phyloP scores from a whole-genome alignment of 768 basidiomycete species.

The Pisolithus microcarpus region DNA sequence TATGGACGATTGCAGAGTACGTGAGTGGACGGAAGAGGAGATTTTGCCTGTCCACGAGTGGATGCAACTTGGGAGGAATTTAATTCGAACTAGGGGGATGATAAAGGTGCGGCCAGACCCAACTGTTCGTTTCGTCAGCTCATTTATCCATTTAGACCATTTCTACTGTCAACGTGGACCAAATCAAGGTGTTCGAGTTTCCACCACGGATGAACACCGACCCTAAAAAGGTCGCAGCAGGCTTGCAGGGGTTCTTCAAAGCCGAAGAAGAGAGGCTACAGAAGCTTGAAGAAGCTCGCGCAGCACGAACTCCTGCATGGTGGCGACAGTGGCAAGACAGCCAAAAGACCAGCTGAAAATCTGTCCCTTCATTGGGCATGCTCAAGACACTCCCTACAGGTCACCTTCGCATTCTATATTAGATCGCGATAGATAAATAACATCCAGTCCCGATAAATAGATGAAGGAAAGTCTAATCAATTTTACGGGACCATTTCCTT shows the following conservation, averaged over 20 bases:
- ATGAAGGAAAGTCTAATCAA: conserved; percentile 42
- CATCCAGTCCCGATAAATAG: conserved; percentile 9
- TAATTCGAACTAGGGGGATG: conserved; percentile 21
- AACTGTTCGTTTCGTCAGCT: not conserved
- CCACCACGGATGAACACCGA: conserved; percentile 8
- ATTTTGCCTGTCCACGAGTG: conserved; percentile 28
- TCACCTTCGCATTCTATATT: not conserved
- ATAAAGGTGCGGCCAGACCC: conserved; percentile 16
- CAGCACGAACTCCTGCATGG: conserved; percentile 19
- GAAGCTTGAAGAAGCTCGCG: conserved; percentile 20
- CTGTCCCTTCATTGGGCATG: not conserved
- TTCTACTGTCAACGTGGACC: conserved; percentile 9
- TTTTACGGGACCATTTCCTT: conserved; percentile 68
- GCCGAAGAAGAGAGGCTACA: conserved; percentile 13
- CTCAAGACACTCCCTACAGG: not conserved
- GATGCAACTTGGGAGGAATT: conserved; percentile 28
- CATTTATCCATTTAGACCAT: conserved; percentile 11
- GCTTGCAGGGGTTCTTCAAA: conserved; percentile 22
- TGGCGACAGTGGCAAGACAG: conserved; percentile 26
- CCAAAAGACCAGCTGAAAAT: conserved; percentile 6
- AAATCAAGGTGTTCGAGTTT: conserved; percentile 7
- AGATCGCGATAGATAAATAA: conserved; percentile 15
- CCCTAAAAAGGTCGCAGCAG: conserved; percentile 10
- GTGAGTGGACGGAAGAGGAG: conserved; percentile 36
- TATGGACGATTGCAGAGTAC: conserved; percentile 32